Evolutionary conservation across 1,284 basidiomycete genomes (phyloP).

Genomic region (Leucoagaricus sp.): DNA sequence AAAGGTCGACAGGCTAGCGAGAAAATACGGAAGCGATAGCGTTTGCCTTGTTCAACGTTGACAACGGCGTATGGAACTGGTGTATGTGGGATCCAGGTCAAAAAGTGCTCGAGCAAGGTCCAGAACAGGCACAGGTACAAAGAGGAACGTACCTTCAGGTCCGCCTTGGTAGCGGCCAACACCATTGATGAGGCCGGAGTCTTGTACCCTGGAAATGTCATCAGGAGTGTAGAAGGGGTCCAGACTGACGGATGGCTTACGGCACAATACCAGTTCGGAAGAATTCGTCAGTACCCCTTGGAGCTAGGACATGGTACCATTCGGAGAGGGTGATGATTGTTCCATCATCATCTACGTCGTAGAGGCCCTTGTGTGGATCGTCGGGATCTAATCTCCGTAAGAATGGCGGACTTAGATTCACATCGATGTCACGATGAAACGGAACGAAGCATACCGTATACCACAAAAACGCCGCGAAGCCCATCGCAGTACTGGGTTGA

Average conservation of each 20-base stretch:
- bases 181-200: conserved; percentile 43
- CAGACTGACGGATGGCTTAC: neutral
- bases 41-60: conserved; percentile 34
- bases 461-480: conserved; percentile 29
- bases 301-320: conserved; percentile 31
- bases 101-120: neutral
- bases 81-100: neutral
- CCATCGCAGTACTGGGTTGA: conserved; percentile 50
- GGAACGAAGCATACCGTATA: neutral
- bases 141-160: conserved; percentile 25
- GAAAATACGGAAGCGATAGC: conserved; percentile 50
- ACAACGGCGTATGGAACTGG: conserved; percentile 35
- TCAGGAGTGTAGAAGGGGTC: too few species aligned
- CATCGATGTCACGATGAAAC: conserved; percentile 8
- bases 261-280: conserved; percentile 25
- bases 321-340: conserved; percentile 43
- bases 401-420: neutral
- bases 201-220: conserved; percentile 20
- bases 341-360: conserved; percentile 37
- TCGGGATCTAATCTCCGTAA: conserved; percentile 22
- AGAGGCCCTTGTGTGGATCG: conserved; percentile 30
- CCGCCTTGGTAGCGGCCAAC: conserved; percentile 34
- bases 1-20: conserved; percentile 46
- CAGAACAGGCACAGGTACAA: too few species aligned
- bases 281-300: conserved; percentile 14